Evolutionary conservation across 148 eudicot species (phyloP), one percentile per base, ranked within the genome.

Genomic region (Rhododendron vialii): DNA sequence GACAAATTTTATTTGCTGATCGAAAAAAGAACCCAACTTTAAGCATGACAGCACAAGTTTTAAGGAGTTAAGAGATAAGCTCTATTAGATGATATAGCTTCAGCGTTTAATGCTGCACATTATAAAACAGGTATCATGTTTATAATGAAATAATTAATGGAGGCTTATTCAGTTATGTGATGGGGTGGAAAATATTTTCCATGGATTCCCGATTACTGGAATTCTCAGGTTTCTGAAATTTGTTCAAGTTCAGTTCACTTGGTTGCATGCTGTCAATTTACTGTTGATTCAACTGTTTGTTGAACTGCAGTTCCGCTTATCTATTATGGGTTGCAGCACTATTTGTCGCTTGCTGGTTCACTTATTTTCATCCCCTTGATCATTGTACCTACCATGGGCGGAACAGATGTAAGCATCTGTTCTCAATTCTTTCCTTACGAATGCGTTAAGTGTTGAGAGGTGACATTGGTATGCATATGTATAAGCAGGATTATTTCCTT

Each of bases 301-400:
- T 2, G 51, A 88, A 85, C 82, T 93, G 94, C 98, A 97, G 99
- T 90, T 47, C 91, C 90, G 30, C 88, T 91, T 20, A 89, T 87
- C 61, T 95, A 91, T 87, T 97, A 95, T 84, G 92, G 99, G 85
- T 55, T 97, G 89, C 98, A 97, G 90, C 99, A 95, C 89, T 95
- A 92, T 88, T 69, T 97, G 41, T 95, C 99, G 20, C 84, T 95
- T 84, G 93, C 93, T 83, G 99, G 99, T 87, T 97, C 99, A 30
- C 96, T 97, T 84, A 91, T 97, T 71, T 91, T 97, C 86, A 89
- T 94, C 83, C 99, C 99, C 86, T 85, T 90, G 47, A 85, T 97
- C 73, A 89, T 93, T 85, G 98, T 97, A 63, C 99, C 99, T 80
- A 89, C 91, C 78, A 97, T 97, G 98, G 99, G 99, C 26, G 98